Percentiles rank a stretch among this genome's conserved stretches.
These are phyloP conservation scores for Saksenaea vasiformis DNA, from an alignment of 371 early-diverging fungal genomes.

Conservation along the genomic window DNA sequence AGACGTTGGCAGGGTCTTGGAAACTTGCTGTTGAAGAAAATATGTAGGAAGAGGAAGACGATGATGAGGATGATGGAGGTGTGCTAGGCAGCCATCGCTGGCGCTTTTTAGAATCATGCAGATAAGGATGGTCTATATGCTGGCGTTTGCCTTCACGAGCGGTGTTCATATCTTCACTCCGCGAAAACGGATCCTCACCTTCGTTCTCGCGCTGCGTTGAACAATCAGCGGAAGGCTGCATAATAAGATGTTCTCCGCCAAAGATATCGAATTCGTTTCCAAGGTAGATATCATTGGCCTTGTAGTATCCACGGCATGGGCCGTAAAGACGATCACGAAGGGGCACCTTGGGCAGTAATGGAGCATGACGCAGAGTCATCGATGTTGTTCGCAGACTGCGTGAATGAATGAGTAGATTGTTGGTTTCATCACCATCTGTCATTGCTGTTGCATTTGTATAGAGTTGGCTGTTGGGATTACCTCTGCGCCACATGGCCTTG, in stretches of 20 bases:
- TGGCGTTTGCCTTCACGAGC: neutral
- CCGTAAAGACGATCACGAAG: slow-evolving; percentile 1
- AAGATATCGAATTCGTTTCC: neutral
- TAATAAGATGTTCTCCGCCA: slow-evolving; percentile 2
- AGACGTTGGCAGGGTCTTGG: neutral
- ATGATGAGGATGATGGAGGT: too few species aligned
- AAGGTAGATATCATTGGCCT: neutral
- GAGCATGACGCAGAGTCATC: neutral
- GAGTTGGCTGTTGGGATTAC: neutral
- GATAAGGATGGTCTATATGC: neutral
- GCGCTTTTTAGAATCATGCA: neutral
- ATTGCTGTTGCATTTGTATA: neutral
- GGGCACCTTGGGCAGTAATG: neutral
- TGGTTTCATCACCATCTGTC: neutral
- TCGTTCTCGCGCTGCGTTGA: neutral
- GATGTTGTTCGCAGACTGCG: neutral
- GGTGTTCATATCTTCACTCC: neutral
- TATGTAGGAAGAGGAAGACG: neutral
- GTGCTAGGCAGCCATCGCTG: neutral
- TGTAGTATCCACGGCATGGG: neutral
- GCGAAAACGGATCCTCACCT: neutral
- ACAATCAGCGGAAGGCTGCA: neutral
- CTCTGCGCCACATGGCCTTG: neutral
- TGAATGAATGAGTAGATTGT: neutral
- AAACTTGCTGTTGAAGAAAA: neutral